Evolutionary conservation across 805 yeast species (phyloP).

Genomic region (Saccharomycopsis selenospora): DNA sequence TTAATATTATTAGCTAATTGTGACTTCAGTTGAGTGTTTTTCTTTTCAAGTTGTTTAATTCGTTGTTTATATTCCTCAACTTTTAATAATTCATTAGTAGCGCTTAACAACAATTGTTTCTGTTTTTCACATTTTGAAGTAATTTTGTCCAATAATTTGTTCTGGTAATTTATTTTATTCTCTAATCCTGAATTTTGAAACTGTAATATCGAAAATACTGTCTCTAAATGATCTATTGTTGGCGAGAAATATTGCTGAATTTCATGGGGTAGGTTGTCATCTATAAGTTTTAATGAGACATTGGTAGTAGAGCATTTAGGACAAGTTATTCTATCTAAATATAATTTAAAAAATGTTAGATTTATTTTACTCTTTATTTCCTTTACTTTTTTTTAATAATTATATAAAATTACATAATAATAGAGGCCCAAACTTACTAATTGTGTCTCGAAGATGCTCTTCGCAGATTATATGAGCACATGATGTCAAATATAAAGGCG

Average conservation of each 20-base stretch:
- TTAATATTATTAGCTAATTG: too few relatives aligned
- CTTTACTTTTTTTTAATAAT: too few relatives aligned
- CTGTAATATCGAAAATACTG: conserved; percentile 5
- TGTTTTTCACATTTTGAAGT: conserved; percentile 1
- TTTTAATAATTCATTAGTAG: conserved; percentile 3
- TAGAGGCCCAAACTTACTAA: too few relatives aligned
- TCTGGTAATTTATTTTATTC: neutral
- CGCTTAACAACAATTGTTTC: neutral
- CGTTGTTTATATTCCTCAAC: neutral
- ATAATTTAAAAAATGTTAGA: neutral
- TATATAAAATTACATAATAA: too few relatives aligned
- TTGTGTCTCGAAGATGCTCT: too few relatives aligned
- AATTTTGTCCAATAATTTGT: conserved; percentile 3
- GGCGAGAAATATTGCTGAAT: conserved; percentile 1
- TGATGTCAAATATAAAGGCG: neutral
- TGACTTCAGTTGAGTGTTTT: too few relatives aligned
- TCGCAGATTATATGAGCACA: conserved; percentile 14
- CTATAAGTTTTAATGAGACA: conserved; percentile 2
- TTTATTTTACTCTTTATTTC: too few relatives aligned
- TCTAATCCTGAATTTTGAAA: conserved; percentile 4
- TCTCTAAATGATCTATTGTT: conserved; percentile 6
- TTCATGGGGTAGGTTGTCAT: conserved; percentile 4
- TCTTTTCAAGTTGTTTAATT: neutral
- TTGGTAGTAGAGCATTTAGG: neutral
- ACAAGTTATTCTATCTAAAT: conserved; percentile 1